Evolutionary conservation across 2,329 filamentous ascomycete species (phyloP), one percentile per base, ranked within the genome.

Genomic region (Colletotrichum costaricense): DNA sequence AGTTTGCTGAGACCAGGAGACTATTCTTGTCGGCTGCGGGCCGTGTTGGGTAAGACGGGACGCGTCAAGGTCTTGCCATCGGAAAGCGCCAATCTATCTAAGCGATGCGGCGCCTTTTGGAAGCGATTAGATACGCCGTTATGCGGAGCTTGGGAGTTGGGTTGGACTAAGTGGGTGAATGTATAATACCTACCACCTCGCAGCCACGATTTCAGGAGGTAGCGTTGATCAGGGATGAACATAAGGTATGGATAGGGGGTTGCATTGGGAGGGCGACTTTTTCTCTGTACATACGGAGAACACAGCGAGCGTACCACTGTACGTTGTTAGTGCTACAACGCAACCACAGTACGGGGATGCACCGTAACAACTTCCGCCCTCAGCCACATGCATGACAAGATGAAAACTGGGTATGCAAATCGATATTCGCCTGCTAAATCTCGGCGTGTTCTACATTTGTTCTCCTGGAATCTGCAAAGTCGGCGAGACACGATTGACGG

Each of bases 381-480:
- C 56, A 66, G 71, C 60, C 67, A 73, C 60, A 65, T 49, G 35
- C 56, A 62, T 16, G 42, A 66, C 55, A 62, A 73, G 70, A 73
- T 73, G 67, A 73, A 70, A 70, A 70, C 14, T 62, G 70, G 67
- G 68, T 38, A 73, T 62, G 49, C 46, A 14, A 56, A 58, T 52
- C 30, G 71, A 71, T 71, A 62, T 71, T 71, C 49, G 60, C 42
- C 30, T 62, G 62, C n/a, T 35, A 42, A 71, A 66, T 73, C 62
- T 63, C 67, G 67, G 60, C 71, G 46, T 66, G 60, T 73, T 73
- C 71, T 71, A 66, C 52, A 73, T 73, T 57, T 73, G 49, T 52
- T 73, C 56, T 49, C 46, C 38, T 63, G 59, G 42, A 63, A 57
- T 66, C 35, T 66, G 38, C 35, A 54, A 14, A 35, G 49, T 8